Evolutionary conservation across 148 eudicot species (phyloP), one percentile per base, ranked within the genome.

Genomic region (Rhododendron kiyosumense): DNA sequence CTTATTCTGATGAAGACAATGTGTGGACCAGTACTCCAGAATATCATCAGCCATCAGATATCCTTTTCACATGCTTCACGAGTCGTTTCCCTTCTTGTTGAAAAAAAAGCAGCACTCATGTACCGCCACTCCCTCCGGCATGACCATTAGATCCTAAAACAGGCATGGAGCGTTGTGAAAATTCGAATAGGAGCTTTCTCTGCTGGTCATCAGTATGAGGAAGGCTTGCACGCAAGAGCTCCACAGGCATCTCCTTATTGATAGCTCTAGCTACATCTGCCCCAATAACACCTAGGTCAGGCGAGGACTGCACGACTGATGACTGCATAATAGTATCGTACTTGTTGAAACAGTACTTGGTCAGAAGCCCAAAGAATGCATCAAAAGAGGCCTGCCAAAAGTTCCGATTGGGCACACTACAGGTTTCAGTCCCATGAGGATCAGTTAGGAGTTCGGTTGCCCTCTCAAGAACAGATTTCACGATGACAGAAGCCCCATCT

Each of bases 381-480:
- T 91, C 91, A 86, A 97, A 97, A 1, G 98, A 94, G 46, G 96
- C 98, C 92, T 97, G 98, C 99, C 99, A 97, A 85, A 97, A 93
- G 61, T 87, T 88, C 83, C 93, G 87, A 77, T 91, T 93, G 38
- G 92, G 86, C 84, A 85, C 67, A 73, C 83, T 91, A 85, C 92
- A 92, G 84, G 79, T 91, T 24, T 87, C 88, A 38, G 88, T 90
- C 28, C 28, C 61, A 18, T 54, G 61, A 3, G 95, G 93, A 83
- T 90, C 92, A 22, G 91, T 94, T 49, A 94, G 87, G 30, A 95
- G 88, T 65, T 92, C 91, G 17, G 96, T 94, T 59, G 98, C 98
- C 86, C 98, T 91, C 78, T 97, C 99, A 32, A 97, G 95, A 10
- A 95, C 85, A 26, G 94, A 87, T 86, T 91, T 95, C 52, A 97